Base-by-base conservation (phyloP, 345 rosid genomes). In the Litchi chinensis region DNA sequence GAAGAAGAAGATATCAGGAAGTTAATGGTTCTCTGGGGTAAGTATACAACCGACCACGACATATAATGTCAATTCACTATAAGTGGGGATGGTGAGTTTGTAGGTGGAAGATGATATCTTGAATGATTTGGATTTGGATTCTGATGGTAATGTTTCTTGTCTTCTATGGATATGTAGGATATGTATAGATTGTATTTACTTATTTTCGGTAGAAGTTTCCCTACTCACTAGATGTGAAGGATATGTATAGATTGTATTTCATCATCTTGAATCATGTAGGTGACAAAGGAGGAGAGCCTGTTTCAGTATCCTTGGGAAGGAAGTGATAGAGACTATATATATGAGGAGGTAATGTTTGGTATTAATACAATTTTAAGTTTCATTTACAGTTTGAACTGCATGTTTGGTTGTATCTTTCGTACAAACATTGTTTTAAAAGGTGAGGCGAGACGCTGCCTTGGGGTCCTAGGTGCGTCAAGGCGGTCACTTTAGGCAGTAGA, bases 231-330 rank as follows among this genome's bases (percentile, higher is more conserved):
- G 44, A 41, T 41, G 44, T 41, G 44, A 0, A 41, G 9, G 9
- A 41, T n/a, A 43, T 12, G 56, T 48, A 41, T 46, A 5, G 16
- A 22, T 68, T 18, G 6, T 44, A 10, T 4, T 32, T 44, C 56
- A 40, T 68, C 26, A 0, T 44, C 37, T 46, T 50, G 37, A 69
- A 54, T 16, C 12, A 8, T 28, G 43, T 71, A 71, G 74, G 60
- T 8, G 41, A 71, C 22, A 63, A 71, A 28, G 24, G 43, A 50
- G 24, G 43, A 6, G 63, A 28, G 28, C 1, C 16, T 19, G 19
- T 18, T 22, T 8, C 24, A 7, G 18, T 26, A 28, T 50, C 74
- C 74, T 50, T 71, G 62, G 74, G 62, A 71, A 13, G 74, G 62
- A 12, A 48, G 40, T 48, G 60, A 50, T 22, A 22, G 74, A 70